Base-by-base conservation (phyloP, 345 rosid genomes). In the Gynandropsis gynandra region DNA sequence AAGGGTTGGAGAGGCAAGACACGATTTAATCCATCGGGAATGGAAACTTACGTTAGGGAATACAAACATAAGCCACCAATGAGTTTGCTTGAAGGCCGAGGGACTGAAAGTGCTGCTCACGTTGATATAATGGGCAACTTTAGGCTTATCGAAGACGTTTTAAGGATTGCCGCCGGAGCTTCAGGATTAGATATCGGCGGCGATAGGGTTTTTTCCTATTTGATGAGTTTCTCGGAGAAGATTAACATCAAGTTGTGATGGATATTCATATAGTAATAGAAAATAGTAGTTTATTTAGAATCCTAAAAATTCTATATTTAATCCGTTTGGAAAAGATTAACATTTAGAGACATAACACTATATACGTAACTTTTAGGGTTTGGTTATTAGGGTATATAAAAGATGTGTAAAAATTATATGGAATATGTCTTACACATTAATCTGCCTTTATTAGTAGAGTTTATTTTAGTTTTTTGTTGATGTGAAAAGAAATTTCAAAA, bases 1-100 rank as follows among this genome's bases (percentile, higher is more conserved):
- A 80, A 71, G 56, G 89, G 77, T 8, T 83, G 89, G 89, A 72
- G 73, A 61, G 88, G 95, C 7, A 79, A 61, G 62, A 77, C 89
- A 4, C 68, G 82, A 56, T 83, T 79, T 72, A 86, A 86, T 49
- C 92, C 89, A 0, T 75, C 82, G 0, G 84, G 89, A 13, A 68
- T 52, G 24, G 48, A 60, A 0, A 75, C 81, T 0, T 62, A 63
- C 33, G 33, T 71, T 4, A 65, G 85, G 59, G 96, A 87, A 64
- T 81, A 74, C 45, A 62, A 14, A 44, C 89, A 87, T 68, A 69
- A 71, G 57, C 67, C 81, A 0, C 77, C 83, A 0, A 62, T 76
- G 9, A 79, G 76, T 58, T 54, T 83, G 16, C 70, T 86, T 0
- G 86, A 83, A 15, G 81, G 82, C 13, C 63, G 86, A 45, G 82